Evolutionary conservation across 805 yeast genomes (phyloP).

Genomic region (Sugiyamaella americana): DNA sequence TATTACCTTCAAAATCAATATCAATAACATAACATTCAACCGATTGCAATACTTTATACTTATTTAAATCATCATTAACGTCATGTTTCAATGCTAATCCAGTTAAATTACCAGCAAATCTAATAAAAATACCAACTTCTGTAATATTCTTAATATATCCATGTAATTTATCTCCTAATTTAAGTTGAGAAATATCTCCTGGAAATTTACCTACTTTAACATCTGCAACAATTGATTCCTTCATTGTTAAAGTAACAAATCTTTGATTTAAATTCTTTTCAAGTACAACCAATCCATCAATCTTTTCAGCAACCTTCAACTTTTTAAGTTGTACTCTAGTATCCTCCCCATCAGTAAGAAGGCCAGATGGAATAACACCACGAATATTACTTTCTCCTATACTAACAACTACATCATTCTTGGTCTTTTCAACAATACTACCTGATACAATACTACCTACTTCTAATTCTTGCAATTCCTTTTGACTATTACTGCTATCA

Average conservation of each 20-base stretch:
- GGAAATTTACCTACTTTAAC: conserved; percentile 55
- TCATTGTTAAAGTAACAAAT: conserved; percentile 57
- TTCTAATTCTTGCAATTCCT: conserved; percentile 45
- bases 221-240: conserved; percentile 60
- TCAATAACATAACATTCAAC: conserved; percentile 60
- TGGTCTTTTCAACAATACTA: conserved; percentile 64
- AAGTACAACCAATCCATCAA: conserved; percentile 54
- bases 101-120: conserved; percentile 71
- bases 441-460: conserved; percentile 48
- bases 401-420: conserved; percentile 66
- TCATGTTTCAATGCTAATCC: conserved; percentile 73
- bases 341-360: conserved; percentile 66
- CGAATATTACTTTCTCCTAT: conserved; percentile 44
- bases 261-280: conserved; percentile 59
- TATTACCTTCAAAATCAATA: conserved; percentile 59
- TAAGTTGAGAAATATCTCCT: conserved; percentile 50
- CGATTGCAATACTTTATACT: conserved; percentile 62
- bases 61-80: conserved; percentile 45
- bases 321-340: conserved; percentile 63
- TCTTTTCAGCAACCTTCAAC: conserved; percentile 51
- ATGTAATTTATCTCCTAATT: conserved; percentile 43
- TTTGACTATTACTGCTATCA: conserved; percentile 35
- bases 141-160: conserved; percentile 80
- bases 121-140: conserved; percentile 74
- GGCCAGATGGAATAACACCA: conserved; percentile 71